Evolutionary conservation across 2,329 filamentous ascomycete species (phyloP), one percentile per base, ranked within the genome.

Genomic region (Diaporthe eres): DNA sequence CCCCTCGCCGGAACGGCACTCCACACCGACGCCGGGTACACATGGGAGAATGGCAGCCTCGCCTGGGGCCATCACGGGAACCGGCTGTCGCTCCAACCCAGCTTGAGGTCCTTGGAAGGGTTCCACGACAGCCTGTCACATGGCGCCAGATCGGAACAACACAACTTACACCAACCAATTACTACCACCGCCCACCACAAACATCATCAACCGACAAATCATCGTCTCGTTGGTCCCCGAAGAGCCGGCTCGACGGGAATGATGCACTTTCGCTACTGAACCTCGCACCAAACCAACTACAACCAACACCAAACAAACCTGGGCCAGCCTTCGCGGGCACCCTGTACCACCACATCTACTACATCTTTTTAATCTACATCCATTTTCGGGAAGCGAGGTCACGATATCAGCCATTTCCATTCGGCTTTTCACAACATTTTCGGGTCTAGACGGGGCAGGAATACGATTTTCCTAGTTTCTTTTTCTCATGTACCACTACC

Each of bases 331-430:
- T n/a, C n/a, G 58, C 42, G 71, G 42, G 49, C 57, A 28, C 73
- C 60, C 53, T 77, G 75, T 75, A 75, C 37, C 67, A 77, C 53
- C 68, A 77, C 60, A 75, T 49, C 42, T 47, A 75, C 78, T 81
- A 75, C 60, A 55, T 63, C 25, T 17, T 74, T 75, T 77, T 75
- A 73, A 77, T 75, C 47, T 31, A 73, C 42, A 57, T 53, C 58
- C 42, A 70, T 55, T 53, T 53, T 51, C 44, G 58, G 49, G 63
- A 73, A 60, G 72, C 65, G 72, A 60, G 47, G 31, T 71, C 60
- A 71, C 28, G 70, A 74, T 39, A 68, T 47, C 28, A 49, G 42
- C 60, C 58, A 80, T 80, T 79, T 79, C 57, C 57, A 75, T 76
- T 73, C 65, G 31, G 71, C 57, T 44, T 31, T 63, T 68, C 47